Conservation (phyloP, 75 land plant genomes). For the Selaginella tamariscina region DNA sequence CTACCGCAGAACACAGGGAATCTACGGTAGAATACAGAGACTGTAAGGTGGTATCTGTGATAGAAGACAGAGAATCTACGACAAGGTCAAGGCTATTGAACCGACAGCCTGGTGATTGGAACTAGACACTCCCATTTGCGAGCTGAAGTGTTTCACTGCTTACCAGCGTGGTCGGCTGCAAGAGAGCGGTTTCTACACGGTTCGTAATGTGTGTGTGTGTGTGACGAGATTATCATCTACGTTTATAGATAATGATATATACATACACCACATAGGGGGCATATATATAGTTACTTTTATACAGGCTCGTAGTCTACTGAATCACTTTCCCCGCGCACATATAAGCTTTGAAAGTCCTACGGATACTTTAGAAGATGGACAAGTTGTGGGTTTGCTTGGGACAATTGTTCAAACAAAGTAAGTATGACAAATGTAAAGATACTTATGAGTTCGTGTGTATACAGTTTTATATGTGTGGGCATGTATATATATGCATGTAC, state of each 20-base stretch:
- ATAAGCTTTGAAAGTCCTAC: neutral
- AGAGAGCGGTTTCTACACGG: neutral
- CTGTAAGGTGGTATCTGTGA: no score
- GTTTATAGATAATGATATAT: no score
- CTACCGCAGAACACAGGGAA: neutral
- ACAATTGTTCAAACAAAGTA: neutral
- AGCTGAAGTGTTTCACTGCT: neutral
- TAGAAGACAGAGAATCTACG: no score
- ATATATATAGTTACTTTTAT: neutral
- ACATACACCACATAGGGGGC: neutral
- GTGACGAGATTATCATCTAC: neutral
- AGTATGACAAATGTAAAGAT: neutral
- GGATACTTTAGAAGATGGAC: neutral
- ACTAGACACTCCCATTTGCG: neutral
- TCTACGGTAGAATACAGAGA: neutral
- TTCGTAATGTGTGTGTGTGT: neutral
- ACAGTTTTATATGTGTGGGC: no score
- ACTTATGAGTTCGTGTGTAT: no score
- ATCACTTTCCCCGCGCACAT: neutral
- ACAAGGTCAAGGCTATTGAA: no score
- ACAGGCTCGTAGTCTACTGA: neutral
- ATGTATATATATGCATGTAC: no score
- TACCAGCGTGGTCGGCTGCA: neutral
- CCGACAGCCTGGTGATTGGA: neutral
- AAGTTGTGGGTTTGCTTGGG: neutral